Evolutionary conservation across 2,329 filamentous ascomycete species (phyloP), one percentile per base, ranked within the genome.

Genomic region (Coleophoma eucalyptorum): DNA sequence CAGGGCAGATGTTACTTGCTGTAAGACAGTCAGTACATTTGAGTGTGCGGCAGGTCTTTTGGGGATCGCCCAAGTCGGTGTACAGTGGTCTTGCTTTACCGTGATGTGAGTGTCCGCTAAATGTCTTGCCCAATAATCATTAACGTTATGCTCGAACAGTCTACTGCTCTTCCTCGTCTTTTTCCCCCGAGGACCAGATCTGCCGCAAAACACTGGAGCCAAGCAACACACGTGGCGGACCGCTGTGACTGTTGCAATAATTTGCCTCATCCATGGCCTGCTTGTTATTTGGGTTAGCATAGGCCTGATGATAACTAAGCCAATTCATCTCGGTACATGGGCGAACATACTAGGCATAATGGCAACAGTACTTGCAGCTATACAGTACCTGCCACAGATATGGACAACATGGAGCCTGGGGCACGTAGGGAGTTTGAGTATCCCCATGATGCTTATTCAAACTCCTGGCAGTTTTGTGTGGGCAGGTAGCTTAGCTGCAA

Each of bases 381-480:
- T 97, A 19, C 94, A 99, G 71, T 99, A 97, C 69, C 75, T 99
- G 15, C 94, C 94, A 0, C 94, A 99, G 71, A 96, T 99, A 57
- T 91, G 85, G 72, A 97, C 89, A 48, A 99, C 94, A 0, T 95
- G 89, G 71, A 80, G 77, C 48, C 75, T 97, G 51, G 88, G 93
- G 65, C 86, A 92, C 61, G 87, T 96, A 2, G 91, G 91, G 49
- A 96, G 91, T 67, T 73, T 99, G 61, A 96, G 90, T 63, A 94
- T 99, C 50, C 87, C 90, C 4, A 97, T 97, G 87, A 97, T 99
- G 92, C 88, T 89, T 66, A 96, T 99, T 33, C 94, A 99, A 69
- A 97, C 93, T 0, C 94, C 94, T 0, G 94, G 94, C 0, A 91
- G 90, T 52, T 86, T 96, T 59, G 73, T 99, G 6, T 97, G 96